Evolutionary conservation across 148 eudicot species (phyloP), one percentile per base, ranked within the genome.

Genomic region (Chenopodium formosanum): DNA sequence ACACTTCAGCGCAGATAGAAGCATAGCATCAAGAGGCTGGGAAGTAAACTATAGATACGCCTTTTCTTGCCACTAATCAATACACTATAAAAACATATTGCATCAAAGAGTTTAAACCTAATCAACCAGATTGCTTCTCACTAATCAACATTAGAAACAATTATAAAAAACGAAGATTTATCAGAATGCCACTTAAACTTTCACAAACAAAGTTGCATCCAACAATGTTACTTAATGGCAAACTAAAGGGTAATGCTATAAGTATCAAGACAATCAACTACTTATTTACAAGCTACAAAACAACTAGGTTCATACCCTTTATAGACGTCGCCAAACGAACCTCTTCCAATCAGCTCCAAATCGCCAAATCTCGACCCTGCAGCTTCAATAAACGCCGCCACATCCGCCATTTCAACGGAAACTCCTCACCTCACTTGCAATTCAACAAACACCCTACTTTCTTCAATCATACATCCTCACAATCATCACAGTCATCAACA

Each of bases 311-410:
- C 89, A 74, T 91, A 95, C 99, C 94, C 99, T 84, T 95, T 95
- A 81, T 92, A 95, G 75, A 95, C 99, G 84, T 95, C 99, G 19
- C 99, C 99, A 76, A 95, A 95, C 13, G 99, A 95, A 1, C 99
- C 99, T 82, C 95, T 89, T 82, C 99, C 99, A 85, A 95, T 95
- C 79, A 95, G 90, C 92, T 95, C 99, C 85, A 95, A 87, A 77
- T 92, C 86, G 73, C 81, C 85, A 81, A 93, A 95, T 82, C 93
- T 92, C n/a, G 94, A 89, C 31, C 94, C 97, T 1, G 97, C 83
- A 70, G 94, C 97, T 86, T 95, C 97, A 32, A 84, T 62, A 69
- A 95, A 89, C 63, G 86, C 93, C 17, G 89, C 94, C 9, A 86
- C 89, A 80, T 95, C 97, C 77, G 83, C 91, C 99, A 93, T 95